Base-by-base conservation (phyloP, 2,329 filamentous ascomycete genomes). In the Ustulina deusta region DNA sequence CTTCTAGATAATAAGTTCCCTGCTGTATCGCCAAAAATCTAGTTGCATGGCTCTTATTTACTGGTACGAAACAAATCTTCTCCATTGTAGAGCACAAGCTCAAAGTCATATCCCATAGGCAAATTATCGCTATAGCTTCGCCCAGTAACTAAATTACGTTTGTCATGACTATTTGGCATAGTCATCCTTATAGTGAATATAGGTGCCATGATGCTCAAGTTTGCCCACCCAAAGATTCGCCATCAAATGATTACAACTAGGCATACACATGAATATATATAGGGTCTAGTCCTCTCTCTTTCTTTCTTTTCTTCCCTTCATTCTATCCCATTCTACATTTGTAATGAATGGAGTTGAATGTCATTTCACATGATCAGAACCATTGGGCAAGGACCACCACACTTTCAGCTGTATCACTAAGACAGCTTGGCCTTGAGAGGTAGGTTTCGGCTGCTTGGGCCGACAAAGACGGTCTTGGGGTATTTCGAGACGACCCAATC, bases 401-500 rank as follows among this genome's bases (percentile, higher is more conserved):
- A 36, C 17, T 34, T 25, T 32, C 1, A 34, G 32, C 27, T 36
- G 17, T 38, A 42, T 40, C n/a, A 38, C 46, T 58, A 70, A 49
- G 32, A 29, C 36, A 70, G 36, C 40, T 32, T 48, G 20, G 60
- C 63, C 57, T 64, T 59, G 38, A 88, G 79, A 1, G 83, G 82
- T 75, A 89, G 75, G 73, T 88, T 83, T 57, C 87, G 80, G 64
- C 86, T 88, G 74, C 85, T 87, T 71, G 83, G 80, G 2, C 87
- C 87, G 7, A 89, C 84, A 69, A 78, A 86, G 13, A 87, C 83
- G 62, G 78, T 87, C 83, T 89, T 89, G 64, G 82, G 75, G 54
- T 80, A 74, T 20, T 80, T 73, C 9, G 81, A 83, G n/a, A 89
- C 74, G 52, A 93, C 87, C 94, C 95, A 98, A 83, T 97, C 90